Base-by-base conservation (phyloP, 768 basidiomycete genomes). In the Calvatia gigantea region DNA sequence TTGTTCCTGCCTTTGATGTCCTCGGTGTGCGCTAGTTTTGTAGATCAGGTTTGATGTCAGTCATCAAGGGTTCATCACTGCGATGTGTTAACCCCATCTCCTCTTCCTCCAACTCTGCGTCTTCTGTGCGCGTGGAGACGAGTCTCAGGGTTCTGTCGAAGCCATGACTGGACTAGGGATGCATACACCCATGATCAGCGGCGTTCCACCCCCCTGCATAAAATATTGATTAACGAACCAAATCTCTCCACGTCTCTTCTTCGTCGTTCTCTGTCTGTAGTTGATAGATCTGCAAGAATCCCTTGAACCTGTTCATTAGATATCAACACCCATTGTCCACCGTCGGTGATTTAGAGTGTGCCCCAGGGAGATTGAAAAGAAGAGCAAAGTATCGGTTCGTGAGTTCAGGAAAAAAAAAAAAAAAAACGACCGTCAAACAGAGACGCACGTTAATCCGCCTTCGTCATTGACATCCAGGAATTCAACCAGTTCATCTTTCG, bases 251-350 rank as follows among this genome's bases (percentile, higher is more conserved):
- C 6, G 90, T 93, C 70, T 93, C 88, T 66, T 85, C 85, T 61
- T 90, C 87, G 59, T 91, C 90, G 58, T 83, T 88, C 61, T 89
- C 87, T 1, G 88, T 90, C 67, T 93, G 91, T n/a, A 91, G 70
- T 62, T 89, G 86, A 64, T 91, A 92, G 52, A 92, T 82, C 65
- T 91, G 88, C 65, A 90, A 65, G 64, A 93, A 91, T 1, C 90
- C 89, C 65, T 86, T 85, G 65, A 89, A 83, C 15, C 89, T 91
- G 48, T 48, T 54, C 37, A 14, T 39, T 19, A 28, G 41, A 31
- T 42, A 56, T 27, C 54, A n/a, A n/a, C n/a, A n/a, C n/a, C n/a
- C n/a, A 55, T 46, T 23, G 46, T 23, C 21, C 52, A 44, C 31
- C 39, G 31, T 54, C 42, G 31, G 45, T 41, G 54, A 29, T 44